These are phyloP conservation scores for Phaffia tasmanica DNA, from an alignment of 768 basidiomycete species.

Conservation along the genomic window DNA sequence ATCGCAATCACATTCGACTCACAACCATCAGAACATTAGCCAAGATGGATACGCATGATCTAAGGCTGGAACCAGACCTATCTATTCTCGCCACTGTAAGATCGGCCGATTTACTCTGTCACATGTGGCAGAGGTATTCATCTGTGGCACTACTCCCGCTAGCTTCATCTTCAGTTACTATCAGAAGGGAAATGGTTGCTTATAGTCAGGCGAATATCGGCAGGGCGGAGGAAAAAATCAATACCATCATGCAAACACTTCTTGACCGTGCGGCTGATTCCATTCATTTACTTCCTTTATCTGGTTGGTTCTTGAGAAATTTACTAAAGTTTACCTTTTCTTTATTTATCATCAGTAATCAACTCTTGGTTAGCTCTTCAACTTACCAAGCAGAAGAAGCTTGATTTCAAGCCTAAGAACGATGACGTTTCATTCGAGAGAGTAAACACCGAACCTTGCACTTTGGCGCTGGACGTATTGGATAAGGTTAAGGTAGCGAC, in stretches of 20 bases:
- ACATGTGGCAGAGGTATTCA: conserved; percentile 94
- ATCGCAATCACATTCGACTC: neutral
- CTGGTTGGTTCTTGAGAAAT: neutral
- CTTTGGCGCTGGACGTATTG: conserved; percentile 69
- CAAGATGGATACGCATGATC: conserved; percentile 60
- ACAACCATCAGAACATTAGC: conserved; percentile 49
- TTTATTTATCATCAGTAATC: conserved; percentile 45
- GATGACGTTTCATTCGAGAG: conserved; percentile 90
- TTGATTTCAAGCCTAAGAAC: conserved; percentile 91
- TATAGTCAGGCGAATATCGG: conserved; percentile 82
- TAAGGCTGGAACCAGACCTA: conserved; percentile 68
- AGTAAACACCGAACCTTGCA: conserved; percentile 87
- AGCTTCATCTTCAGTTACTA: conserved; percentile 62
- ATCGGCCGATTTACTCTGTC: conserved; percentile 72
- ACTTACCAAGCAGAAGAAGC: conserved; percentile 84
- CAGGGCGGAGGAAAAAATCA: conserved; percentile 71
- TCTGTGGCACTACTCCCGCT: conserved; percentile 81
- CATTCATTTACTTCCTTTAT: neutral
- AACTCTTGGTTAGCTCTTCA: conserved; percentile 62
- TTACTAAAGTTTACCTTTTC: neutral
- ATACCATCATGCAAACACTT: conserved; percentile 64
- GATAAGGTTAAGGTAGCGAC: conserved; percentile 69
- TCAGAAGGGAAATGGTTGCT: conserved; percentile 79
- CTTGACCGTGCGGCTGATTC: conserved; percentile 55
- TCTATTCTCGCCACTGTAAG: conserved; percentile 55